phyloP scores from a whole-genome alignment of 106 monocot species.

The Dendrobium catenatum region DNA sequence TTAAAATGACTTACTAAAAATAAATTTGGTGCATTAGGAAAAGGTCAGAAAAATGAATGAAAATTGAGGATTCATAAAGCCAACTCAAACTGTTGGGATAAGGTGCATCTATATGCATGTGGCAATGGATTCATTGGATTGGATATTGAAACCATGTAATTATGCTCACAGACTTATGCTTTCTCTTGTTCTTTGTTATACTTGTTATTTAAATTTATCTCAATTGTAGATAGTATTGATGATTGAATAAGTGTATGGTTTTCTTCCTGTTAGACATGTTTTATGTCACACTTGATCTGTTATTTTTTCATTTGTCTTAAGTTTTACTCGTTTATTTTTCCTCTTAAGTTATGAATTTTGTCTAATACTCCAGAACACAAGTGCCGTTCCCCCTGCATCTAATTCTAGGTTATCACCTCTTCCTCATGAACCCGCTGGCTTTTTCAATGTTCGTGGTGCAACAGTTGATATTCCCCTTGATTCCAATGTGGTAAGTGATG shows the following conservation, averaged over 20 bases:
- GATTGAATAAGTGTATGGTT: background rate
- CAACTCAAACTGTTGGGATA: no score
- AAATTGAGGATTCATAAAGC: no score
- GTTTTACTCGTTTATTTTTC: background rate
- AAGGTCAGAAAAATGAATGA: no score
- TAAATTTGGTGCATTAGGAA: no score
- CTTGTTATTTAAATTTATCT: background rate
- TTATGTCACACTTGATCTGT: background rate
- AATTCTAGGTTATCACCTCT: constrained; percentile 49
- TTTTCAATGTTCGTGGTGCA: constrained; percentile 33
- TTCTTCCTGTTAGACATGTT: background rate
- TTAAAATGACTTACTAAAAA: no score
- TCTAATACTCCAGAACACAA: constrained; percentile 15
- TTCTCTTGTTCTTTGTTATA: background rate
- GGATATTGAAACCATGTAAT: background rate
- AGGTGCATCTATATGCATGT: background rate
- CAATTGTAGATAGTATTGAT: background rate
- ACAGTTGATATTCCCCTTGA: constrained; percentile 53
- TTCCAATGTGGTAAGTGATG: constrained; percentile 20
- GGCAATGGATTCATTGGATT: background rate
- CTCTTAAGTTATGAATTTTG: background rate
- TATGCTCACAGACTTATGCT: background rate
- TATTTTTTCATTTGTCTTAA: background rate
- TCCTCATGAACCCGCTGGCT: constrained; percentile 48
- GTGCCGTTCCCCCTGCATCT: constrained; percentile 37